phyloP scores from a whole-genome alignment of 768 basidiomycete genomes.

The Boletus rubroflammeus region DNA sequence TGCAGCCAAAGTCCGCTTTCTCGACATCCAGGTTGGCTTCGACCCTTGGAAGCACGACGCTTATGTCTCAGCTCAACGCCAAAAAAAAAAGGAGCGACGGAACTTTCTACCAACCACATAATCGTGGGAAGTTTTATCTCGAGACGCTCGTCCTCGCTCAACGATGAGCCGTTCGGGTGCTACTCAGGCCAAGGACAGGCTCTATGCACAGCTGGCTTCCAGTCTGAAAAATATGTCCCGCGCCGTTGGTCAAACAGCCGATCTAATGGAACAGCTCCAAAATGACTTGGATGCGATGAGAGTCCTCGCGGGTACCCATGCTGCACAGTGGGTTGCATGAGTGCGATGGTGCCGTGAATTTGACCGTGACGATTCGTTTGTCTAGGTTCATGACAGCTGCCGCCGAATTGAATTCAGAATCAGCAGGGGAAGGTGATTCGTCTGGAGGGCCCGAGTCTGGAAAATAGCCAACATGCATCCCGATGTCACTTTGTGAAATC shows the following conservation, averaged over 20 bases:
- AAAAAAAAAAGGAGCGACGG: background rate
- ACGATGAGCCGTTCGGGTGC: slow-evolving; percentile 42
- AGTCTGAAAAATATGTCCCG: slow-evolving; percentile 65
- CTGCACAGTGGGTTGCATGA: slow-evolving; percentile 61
- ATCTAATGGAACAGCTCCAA: slow-evolving; percentile 73
- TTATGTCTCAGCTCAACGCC: background rate
- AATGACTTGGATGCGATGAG: slow-evolving; percentile 76
- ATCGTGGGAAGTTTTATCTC: slow-evolving; percentile 14
- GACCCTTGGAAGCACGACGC: slow-evolving; percentile 3
- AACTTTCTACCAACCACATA: background rate
- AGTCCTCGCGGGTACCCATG: slow-evolving; percentile 73
- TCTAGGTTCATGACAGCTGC: slow-evolving; percentile 51
- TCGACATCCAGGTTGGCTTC: background rate
- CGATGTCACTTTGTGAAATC: background rate
- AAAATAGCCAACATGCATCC: slow-evolving; percentile 1
- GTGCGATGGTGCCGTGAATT: background rate
- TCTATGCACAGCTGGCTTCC: slow-evolving; percentile 73
- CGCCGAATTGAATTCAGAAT: slow-evolving; percentile 38
- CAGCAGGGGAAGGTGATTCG: slow-evolving; percentile 14
- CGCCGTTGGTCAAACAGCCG: slow-evolving; percentile 68
- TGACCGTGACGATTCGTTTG: background rate
- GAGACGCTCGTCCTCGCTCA: background rate
- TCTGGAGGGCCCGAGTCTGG: slow-evolving; percentile 3
- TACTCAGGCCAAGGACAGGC: slow-evolving; percentile 74
- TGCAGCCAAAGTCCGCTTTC: background rate